Evolutionary conservation across 2,329 filamentous ascomycete genomes (phyloP).

Genomic region (Boeremia exigua): DNA sequence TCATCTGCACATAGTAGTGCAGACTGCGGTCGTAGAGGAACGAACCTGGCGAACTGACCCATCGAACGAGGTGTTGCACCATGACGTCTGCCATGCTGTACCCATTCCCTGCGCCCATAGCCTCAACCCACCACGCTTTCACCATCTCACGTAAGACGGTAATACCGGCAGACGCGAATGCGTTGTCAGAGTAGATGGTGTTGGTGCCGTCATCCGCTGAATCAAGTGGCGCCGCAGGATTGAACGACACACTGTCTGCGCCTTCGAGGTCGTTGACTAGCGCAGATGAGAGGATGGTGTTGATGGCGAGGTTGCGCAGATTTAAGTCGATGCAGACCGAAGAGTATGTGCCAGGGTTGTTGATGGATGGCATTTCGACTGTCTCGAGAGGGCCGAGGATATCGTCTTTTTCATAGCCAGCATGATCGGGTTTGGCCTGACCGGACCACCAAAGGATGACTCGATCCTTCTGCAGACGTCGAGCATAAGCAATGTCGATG

Average conservation of each 20-base stretch:
- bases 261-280: slow-evolving; percentile 97
- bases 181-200: slow-evolving; percentile 81
- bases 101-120: slow-evolving; percentile 73
- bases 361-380: slow-evolving; percentile 90
- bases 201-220: slow-evolving; percentile 67
- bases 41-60: slow-evolving; percentile 85
- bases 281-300: slow-evolving; percentile 95
- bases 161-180: slow-evolving; percentile 91
- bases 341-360: slow-evolving; percentile 90
- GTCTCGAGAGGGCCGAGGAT: slow-evolving; percentile 81
- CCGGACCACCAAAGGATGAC: slow-evolving; percentile 98
- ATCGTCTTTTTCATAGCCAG: slow-evolving; percentile 93
- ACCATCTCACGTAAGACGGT: slow-evolving; percentile 96
- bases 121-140: slow-evolving; percentile 97
- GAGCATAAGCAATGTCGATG: slow-evolving; percentile 94
- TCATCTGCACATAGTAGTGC: slow-evolving; percentile 98
- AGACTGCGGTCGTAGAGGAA: slow-evolving; percentile 94
- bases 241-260: slow-evolving; percentile 83
- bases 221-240: slow-evolving; percentile 70
- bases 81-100: slow-evolving; percentile 91
- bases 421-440: slow-evolving; percentile 87
- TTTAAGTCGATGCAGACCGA: slow-evolving; percentile 97
- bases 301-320: slow-evolving; percentile 93
- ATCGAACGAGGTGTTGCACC: slow-evolving; percentile 95
- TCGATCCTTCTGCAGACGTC: slow-evolving; percentile 86